Conservation (phyloP, 768 basidiomycete species). For the Ramaria rubella region DNA sequence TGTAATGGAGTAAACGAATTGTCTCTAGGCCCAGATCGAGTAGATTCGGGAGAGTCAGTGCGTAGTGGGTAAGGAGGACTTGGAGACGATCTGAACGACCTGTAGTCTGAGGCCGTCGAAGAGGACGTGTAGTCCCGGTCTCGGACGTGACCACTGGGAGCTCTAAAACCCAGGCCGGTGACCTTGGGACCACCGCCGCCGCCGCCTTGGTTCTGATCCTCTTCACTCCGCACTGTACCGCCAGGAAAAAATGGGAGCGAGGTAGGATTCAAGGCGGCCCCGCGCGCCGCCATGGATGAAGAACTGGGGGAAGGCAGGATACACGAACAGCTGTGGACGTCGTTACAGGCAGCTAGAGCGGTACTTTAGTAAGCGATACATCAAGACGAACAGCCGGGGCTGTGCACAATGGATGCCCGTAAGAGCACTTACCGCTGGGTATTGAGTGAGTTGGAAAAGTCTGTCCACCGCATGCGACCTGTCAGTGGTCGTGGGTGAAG, state of each 20-base stretch:
- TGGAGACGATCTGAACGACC: slow-evolving; percentile 64
- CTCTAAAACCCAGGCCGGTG: slow-evolving; percentile 38
- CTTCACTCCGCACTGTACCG: slow-evolving; percentile 48
- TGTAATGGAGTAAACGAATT: not conserved
- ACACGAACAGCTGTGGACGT: slow-evolving; percentile 7
- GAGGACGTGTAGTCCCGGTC: slow-evolving; percentile 38
- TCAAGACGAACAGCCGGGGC: not conserved
- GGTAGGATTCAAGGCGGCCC: slow-evolving; percentile 70
- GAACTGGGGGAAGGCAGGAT: slow-evolving; percentile 16
- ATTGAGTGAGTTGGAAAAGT: not conserved
- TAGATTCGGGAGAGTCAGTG: slow-evolving; percentile 5
- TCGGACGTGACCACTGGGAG: slow-evolving; percentile 26
- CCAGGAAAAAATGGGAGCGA: slow-evolving; percentile 85
- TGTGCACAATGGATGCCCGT: not conserved
- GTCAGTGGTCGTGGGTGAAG: slow-evolving; percentile 4
- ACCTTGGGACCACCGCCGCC: slow-evolving; percentile 18
- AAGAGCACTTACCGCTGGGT: not conserved
- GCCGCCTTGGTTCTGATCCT: slow-evolving; percentile 30
- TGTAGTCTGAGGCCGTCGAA: slow-evolving; percentile 58
- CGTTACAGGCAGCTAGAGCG: slow-evolving; percentile 10
- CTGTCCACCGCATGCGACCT: slow-evolving; percentile 10
- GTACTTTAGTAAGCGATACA: slow-evolving; percentile 8
- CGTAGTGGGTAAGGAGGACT: slow-evolving; percentile 30
- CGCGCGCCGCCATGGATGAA: slow-evolving; percentile 57
- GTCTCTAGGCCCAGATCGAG: slow-evolving; percentile 6